Conservation (phyloP, 1,139 yeast genomes). For the Martiniozyma asiatica region DNA sequence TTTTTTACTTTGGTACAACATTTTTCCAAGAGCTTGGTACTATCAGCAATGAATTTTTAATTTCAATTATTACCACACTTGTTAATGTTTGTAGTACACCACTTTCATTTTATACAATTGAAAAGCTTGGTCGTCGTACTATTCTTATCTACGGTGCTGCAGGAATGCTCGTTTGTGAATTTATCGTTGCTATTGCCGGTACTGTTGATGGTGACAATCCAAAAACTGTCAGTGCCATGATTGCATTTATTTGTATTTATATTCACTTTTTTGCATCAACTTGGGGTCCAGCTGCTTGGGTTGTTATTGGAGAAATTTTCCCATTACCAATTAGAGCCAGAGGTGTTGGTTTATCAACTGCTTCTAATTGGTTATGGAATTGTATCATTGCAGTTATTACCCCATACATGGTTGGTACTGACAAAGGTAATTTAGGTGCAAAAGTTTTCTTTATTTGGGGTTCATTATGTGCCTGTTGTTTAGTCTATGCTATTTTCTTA, state of each 20-base stretch:
- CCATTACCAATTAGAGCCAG: slow-evolving; percentile 43
- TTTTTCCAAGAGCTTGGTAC: slow-evolving; percentile 43
- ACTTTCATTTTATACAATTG: slow-evolving; percentile 24
- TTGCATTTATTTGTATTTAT: slow-evolving; percentile 39
- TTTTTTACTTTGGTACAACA: slow-evolving; percentile 56
- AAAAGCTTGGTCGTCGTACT: slow-evolving; percentile 40
- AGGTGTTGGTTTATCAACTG: slow-evolving; percentile 23
- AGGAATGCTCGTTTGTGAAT: slow-evolving; percentile 46
- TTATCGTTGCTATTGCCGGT: slow-evolving; percentile 48
- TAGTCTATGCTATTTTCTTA: slow-evolving; percentile 35
- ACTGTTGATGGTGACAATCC: slow-evolving; percentile 22
- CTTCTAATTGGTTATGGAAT: slow-evolving; percentile 27
- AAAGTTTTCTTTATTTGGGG: slow-evolving; percentile 70
- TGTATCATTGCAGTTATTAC: slow-evolving; percentile 24
- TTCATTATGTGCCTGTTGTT: slow-evolving; percentile 24
- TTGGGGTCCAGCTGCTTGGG: slow-evolving; percentile 34
- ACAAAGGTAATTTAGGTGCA: slow-evolving; percentile 47
- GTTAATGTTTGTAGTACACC: slow-evolving; percentile 40
- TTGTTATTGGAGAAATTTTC: slow-evolving; percentile 44
- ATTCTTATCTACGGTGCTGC: slow-evolving; percentile 39
- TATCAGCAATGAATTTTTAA: slow-evolving; percentile 32
- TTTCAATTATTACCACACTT: slow-evolving; percentile 46
- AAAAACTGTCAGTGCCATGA: slow-evolving; percentile 23
- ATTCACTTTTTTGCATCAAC: slow-evolving; percentile 45
- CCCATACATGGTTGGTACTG: slow-evolving; percentile 38